A percentile compares a stretch with the other conserved stretches of the same genome.
Evolutionary conservation across 129 eudicot species (phyloP).

Genomic region (Deinandra increscens): DNA sequence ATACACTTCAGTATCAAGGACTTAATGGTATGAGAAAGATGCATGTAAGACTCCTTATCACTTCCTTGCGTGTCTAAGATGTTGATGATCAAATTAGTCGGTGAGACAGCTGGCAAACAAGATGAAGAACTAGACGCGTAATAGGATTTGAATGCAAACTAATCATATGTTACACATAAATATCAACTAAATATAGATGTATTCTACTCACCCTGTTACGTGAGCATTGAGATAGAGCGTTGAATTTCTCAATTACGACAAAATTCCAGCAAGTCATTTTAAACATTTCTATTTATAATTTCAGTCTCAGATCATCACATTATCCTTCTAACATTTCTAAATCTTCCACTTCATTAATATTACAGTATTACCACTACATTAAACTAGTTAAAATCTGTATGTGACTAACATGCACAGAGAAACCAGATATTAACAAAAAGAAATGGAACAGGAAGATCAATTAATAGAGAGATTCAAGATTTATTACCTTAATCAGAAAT

Average conservation of each 20-base stretch:
- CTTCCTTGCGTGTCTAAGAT: slow-evolving; percentile 29
- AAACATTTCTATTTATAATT: slow-evolving; percentile 28
- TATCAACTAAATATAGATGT: slow-evolving; percentile 33
- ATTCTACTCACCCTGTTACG: slow-evolving; percentile 17
- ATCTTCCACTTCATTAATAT: not conserved
- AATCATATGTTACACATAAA: slow-evolving; percentile 36
- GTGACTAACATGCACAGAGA: not conserved
- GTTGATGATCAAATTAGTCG: slow-evolving; percentile 26
- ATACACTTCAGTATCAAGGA: slow-evolving; percentile 5
- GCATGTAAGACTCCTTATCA: slow-evolving; percentile 18
- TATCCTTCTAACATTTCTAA: slow-evolving; percentile 16
- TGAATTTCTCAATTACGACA: slow-evolving; percentile 28
- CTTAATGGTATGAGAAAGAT: slow-evolving; percentile 12
- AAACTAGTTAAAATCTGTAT: slow-evolving; percentile 13
- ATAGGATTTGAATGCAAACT: slow-evolving; percentile 31
- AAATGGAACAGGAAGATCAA: slow-evolving; percentile 3
- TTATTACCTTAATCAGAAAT: slow-evolving; percentile 20
- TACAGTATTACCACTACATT: not conserved
- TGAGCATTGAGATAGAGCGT: slow-evolving; percentile 25
- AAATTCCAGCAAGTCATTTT: slow-evolving; percentile 22
- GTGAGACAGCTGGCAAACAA: slow-evolving; percentile 33
- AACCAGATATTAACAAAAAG: slow-evolving; percentile 8
- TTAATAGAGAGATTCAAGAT: slow-evolving; percentile 11
- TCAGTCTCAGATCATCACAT: slow-evolving; percentile 11
- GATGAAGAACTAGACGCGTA: slow-evolving; percentile 30